phyloP scores from a whole-genome alignment of 208 protist genomes.

The Wallacemonas sp. region DNA sequence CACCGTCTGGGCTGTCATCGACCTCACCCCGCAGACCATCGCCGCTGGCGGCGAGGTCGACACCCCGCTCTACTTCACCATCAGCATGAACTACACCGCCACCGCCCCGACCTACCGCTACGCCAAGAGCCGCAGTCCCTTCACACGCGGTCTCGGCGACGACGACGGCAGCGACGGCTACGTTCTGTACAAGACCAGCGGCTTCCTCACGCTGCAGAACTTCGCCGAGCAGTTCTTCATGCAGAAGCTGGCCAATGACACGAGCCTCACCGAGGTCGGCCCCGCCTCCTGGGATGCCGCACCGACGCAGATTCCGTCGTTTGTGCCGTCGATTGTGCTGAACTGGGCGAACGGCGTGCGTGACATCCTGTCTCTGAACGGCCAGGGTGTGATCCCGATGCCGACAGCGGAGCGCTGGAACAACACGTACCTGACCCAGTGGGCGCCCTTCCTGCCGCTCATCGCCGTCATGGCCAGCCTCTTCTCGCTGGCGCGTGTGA shows the following conservation, averaged over 20 bases:
- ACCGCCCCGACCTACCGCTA: slow-evolving; percentile 62
- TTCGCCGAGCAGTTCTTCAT: slow-evolving; percentile 69
- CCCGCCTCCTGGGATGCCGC: slow-evolving; percentile 16
- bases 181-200: slow-evolving; percentile 70
- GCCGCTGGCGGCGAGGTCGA: background rate
- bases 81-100: slow-evolving; percentile 89
- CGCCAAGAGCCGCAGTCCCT: slow-evolving; percentile 30
- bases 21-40: slow-evolving; percentile 36
- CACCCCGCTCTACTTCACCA: slow-evolving; percentile 51
- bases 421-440: slow-evolving; percentile 59
- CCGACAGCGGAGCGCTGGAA: slow-evolving; percentile 41
- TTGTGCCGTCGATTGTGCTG: background rate
- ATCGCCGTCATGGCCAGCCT: slow-evolving; percentile 67
- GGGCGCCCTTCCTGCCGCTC: slow-evolving; percentile 80
- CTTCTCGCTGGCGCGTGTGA: slow-evolving; percentile 67
- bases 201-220: slow-evolving; percentile 83
- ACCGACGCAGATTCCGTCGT: background rate
- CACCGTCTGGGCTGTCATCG: slow-evolving; percentile 75
- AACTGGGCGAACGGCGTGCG: slow-evolving; percentile 27
- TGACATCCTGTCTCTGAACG: slow-evolving; percentile 37
- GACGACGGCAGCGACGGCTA: slow-evolving; percentile 38
- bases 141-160: slow-evolving; percentile 35
- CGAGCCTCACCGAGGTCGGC: background rate
- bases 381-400: slow-evolving; percentile 52
- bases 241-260: slow-evolving; percentile 17